A percentile compares a stretch with the other conserved stretches of the same genome.
phyloP scores from a whole-genome alignment of 202 grass and related monocot species.

The Hordeum pubiflorum region DNA sequence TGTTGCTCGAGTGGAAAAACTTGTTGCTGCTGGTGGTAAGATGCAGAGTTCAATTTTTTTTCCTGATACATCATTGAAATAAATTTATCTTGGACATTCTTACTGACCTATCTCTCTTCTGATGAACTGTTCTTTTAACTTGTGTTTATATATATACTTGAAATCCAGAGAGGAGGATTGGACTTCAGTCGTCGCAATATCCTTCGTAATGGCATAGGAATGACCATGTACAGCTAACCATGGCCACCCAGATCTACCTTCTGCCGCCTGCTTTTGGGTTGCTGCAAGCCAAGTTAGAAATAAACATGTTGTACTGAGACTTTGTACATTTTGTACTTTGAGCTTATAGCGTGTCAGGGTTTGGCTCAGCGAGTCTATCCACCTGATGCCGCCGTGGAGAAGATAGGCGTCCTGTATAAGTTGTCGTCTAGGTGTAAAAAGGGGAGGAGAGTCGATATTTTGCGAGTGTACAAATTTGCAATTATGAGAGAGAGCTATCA shows the following conservation, averaged over 20 bases:
- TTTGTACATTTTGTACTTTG: slow-evolving; percentile 93
- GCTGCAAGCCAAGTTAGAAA: slow-evolving; percentile 49
- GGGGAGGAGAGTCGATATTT: slow-evolving; percentile 41
- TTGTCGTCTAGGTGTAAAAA: slow-evolving; percentile 65
- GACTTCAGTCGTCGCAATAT: slow-evolving; percentile 45
- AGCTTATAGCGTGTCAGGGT: slow-evolving; percentile 53
- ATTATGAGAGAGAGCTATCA: slow-evolving; percentile 28
- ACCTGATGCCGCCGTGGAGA: slow-evolving; percentile 46
- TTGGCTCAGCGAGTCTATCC: slow-evolving; percentile 51
- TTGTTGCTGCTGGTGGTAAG: slow-evolving; percentile 88
- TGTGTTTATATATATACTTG: slow-evolving; percentile 4
- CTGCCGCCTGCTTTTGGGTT: slow-evolving; percentile 40
- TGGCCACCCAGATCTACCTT: slow-evolving; percentile 54
- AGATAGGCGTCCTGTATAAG: slow-evolving; percentile 67
- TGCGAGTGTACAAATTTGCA: slow-evolving; percentile 76
- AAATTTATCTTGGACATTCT: not conserved
- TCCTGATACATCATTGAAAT: slow-evolving; percentile 10
- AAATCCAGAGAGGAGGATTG: slow-evolving; percentile 73
- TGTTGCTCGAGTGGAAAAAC: slow-evolving; percentile 95
- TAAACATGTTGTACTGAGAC: slow-evolving; percentile 60
- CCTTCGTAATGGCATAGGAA: slow-evolving; percentile 53
- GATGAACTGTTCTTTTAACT: not conserved
- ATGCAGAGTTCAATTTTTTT: not conserved
- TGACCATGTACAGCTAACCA: slow-evolving; percentile 93
- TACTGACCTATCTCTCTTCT: not conserved